Base-by-base conservation (phyloP, 1,284 basidiomycete species). In the Ganoderma leucocontextum region DNA sequence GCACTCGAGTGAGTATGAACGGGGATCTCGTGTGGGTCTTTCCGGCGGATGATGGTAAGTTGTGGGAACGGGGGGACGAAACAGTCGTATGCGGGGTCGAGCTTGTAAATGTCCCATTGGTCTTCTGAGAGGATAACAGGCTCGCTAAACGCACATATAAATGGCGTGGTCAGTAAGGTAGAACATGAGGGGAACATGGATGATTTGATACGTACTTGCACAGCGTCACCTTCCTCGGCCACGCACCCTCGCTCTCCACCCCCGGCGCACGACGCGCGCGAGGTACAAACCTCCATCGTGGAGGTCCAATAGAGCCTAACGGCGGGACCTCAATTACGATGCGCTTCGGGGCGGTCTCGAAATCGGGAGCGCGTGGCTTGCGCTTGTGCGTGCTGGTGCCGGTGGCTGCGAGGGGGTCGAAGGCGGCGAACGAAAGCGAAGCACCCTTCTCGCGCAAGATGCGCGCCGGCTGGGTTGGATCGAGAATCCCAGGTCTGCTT, bases 31-130 rank as follows among this genome's bases (percentile, higher is more conserved):
- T 58, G 57, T 29, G 62, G 57, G 1, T 72, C 69, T 63, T 73
- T 76, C 62, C 70, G 75, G 13, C 72, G 72, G 47, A 82, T 78
- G 9, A 73, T 70, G 9, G 78, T 70, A 1, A 84, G 77, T 10
- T 82, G 78, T 9, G 87, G 86, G 49, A 79, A 78, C 29, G 78
- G 75, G 8, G 81, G 84, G 7, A 93, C 87, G 67, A 81, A 78
- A 74, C 92, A 94, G 38, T 87, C 84, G 73, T 92, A 94, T 22
- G 79, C 78, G 1, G 89, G 87, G 74, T 94, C 92, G 15, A 94
- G 84, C 76, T 93, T 94, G 80, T 93, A 90, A 44, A 93, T 88
- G 69, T 94, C 92, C 92, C 92, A 94, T 77, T 93, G 91, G 49
- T 93, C 91, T 75, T 91, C 89, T 38, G 86, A 86, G 73, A 85